Conservation (phyloP, 805 yeast species). For the Lachancea dasiensis region DNA sequence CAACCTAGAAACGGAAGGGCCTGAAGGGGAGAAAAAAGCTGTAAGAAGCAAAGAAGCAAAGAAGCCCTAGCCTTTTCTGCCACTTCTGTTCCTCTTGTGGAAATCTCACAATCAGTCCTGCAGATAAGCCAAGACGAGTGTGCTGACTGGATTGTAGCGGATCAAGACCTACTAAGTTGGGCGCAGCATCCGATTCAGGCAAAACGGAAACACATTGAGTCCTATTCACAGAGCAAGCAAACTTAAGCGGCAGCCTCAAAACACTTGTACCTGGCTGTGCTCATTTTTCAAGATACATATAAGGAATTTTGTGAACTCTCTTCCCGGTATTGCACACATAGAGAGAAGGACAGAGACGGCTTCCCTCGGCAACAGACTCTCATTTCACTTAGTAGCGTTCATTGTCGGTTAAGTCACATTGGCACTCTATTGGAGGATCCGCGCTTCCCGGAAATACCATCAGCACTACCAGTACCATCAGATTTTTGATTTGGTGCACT, state of each 20-base stretch:
- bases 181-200: constrained; percentile 8
- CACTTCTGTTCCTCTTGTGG: constrained; percentile 1
- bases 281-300: constrained; percentile 5
- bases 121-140: no score
- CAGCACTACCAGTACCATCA: no score
- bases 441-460: no score
- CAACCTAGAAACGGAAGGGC: constrained; percentile 2
- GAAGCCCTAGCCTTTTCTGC: not conserved
- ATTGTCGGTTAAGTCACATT: no score
- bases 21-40: not conserved
- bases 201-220: constrained; percentile 10
- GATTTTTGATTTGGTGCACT: no score
- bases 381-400: no score
- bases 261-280: not conserved
- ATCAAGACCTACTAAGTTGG: constrained; percentile 6
- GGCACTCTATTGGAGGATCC: no score
- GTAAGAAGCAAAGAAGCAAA: not conserved
- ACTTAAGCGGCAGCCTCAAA: no score
- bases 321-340: no score
- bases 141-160: not conserved
- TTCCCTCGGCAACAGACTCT: no score
- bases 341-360: no score
- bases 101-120: not conserved
- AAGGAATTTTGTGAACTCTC: constrained; percentile 2
- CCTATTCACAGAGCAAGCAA: no score